A percentile compares a stretch with the other conserved stretches of the same genome.
Evolutionary conservation across 345 rosid genomes (phyloP).

Genomic region (Mercurialis annua): DNA sequence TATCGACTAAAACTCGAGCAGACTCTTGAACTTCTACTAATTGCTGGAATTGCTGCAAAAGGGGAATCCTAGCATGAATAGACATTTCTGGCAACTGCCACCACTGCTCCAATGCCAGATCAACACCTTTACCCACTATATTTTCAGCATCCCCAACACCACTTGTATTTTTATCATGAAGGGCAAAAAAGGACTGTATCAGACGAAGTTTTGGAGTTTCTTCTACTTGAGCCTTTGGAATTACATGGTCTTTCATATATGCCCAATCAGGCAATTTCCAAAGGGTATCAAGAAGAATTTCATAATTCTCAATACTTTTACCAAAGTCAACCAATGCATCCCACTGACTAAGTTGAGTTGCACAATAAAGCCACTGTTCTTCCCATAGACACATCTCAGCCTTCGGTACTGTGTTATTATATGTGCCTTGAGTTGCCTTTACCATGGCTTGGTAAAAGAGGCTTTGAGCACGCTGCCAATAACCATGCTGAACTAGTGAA

Average conservation of each 20-base stretch:
- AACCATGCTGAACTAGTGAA: conserved; percentile 96
- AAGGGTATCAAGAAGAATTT: conserved; percentile 86
- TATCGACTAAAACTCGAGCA: conserved; percentile 78
- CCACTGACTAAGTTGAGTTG: conserved; percentile 96
- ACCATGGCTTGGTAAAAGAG: conserved; percentile 97
- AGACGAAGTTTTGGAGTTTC: conserved; percentile 94
- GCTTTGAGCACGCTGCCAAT: conserved; percentile 91
- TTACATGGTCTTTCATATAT: conserved; percentile 86
- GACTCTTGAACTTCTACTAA: conserved; percentile 98
- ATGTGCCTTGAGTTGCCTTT: conserved; percentile 98
- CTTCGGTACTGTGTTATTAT: conserved; percentile 93
- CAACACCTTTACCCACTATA: conserved; percentile 87
- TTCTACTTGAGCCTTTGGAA: conserved; percentile 99
- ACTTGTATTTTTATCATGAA: conserved; percentile 76
- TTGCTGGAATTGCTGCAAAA: conserved; percentile 97
- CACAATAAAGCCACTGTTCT: conserved; percentile 98
- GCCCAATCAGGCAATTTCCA: conserved; percentile 98
- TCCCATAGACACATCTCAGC: conserved; percentile 99
- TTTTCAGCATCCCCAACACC: conserved; percentile 93
- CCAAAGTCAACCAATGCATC: conserved; percentile 96
- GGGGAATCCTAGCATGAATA: conserved; percentile 90
- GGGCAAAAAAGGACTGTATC: conserved; percentile 85
- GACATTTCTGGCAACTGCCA: conserved; percentile 99
- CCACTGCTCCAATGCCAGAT: conserved; percentile 95
- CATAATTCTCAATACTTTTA: conserved; percentile 86